Evolutionary conservation across 768 basidiomycete genomes (phyloP), one percentile per base, ranked within the genome.

Genomic region (Rhizopogon vulgaris): DNA sequence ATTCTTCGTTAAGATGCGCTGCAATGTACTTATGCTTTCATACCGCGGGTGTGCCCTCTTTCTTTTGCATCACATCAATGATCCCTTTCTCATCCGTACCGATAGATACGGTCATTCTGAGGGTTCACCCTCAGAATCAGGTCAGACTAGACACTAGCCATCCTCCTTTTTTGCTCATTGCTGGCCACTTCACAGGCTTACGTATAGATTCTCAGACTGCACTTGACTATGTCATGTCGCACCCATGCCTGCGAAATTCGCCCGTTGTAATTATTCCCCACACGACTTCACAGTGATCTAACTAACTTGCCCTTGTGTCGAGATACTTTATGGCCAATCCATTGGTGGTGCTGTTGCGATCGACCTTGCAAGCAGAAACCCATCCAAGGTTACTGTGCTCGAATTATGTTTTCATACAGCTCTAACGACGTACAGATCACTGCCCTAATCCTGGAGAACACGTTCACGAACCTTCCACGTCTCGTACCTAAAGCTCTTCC

Each of bases 331-430:
- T 58, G 89, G 91, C 1, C 87, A 90, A 63, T 88, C 83, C 9
- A 91, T 96, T 38, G 95, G 95, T 14, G 95, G 95, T 30, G 94
- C 94, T 0, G 94, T 97, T 4, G 79, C 89, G 11, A 87, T 97
- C 42, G 87, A 94, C 68, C 83, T 95, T 17, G 89, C 90, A 0
- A 84, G 84, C 55, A 76, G 78, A 27, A 94, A 94, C 63, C 79
- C 86, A 0, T 67, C 78, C 17, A 79, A 85, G 60, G 90, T 86
- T 53, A 37, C 52, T 34, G 12, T 30, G 27, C n/a, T 38, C 4
- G 24, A 22, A 48, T 3, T 25, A 3, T 7, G n/a, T 10, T 15
- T n/a, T 14, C 15, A 24, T 18, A 12, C 24, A 28, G 8, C 22
- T 25, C 36, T 14, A n/a, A 37, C 25, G 38, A 47, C 38, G 12